Evolutionary conservation across 805 yeast genomes (phyloP), one percentile per base, ranked within the genome.

Genomic region (Peterozyma toletana): DNA sequence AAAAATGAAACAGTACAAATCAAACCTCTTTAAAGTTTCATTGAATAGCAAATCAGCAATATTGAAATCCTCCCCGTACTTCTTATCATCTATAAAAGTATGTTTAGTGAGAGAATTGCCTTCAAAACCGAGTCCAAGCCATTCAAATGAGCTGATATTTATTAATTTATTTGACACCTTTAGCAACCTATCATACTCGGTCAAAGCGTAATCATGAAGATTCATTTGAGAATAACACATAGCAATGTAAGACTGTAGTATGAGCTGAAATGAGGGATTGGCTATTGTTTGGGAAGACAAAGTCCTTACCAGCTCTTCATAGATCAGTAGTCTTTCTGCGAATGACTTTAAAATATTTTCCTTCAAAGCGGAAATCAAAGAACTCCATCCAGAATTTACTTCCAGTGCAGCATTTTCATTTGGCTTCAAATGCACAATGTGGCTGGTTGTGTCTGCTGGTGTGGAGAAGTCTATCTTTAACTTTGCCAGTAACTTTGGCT

Each of bases 191-290:
- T 74, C 72, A 49, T 78, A 82, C 17, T 73, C 69, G 3, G 57
- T 60, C 33, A 82, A 55, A 0, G 91, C 71, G 42, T 85, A 90
- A 27, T 81, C 83, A 21, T 67, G 59, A 18, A 84, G 69, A 21
- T 72, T 70, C 63, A 86, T 67, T 38, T 73, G 73, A 43, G 73
- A 39, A 43, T 48, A 55, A 31, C 73, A 53, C 40, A 66, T 62
- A 38, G 66, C 63, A 14, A 70, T 62, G 46, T 66, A 68, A 17
- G 47, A 42, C 33, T 50, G 48, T 11, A 46, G 42, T 2, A 47
- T 35, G 13, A 51, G 41, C 5, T 39, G 37, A 29, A 45, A 44
- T 29, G 11, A 33, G 4, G 50, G 48, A 30, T 46, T 48, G 9
- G 52, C 40, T 21, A 14, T 49, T 43, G 35, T 48, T 45, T 40